These are phyloP conservation scores for Dothistroma septosporum DNA, from an alignment of 2,329 filamentous ascomycete species.

Conservation along the genomic window DNA sequence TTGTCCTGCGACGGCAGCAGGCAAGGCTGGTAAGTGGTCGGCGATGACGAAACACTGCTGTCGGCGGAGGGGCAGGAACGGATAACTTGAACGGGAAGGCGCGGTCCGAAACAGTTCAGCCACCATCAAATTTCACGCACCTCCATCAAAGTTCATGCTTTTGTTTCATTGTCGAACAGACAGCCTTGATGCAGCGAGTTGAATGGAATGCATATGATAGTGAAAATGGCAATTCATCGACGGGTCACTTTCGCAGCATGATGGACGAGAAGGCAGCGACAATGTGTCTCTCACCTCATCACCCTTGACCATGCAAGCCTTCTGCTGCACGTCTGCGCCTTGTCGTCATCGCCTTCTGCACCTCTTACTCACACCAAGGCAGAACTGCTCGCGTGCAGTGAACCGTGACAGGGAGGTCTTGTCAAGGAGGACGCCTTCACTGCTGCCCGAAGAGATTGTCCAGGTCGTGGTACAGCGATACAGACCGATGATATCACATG, in stretches of 20 bases:
- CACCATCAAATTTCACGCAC: neutral
- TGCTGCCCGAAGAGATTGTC: neutral
- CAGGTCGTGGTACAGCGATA: neutral
- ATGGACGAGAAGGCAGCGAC: neutral
- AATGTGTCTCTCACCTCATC: neutral
- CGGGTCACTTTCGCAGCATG: neutral
- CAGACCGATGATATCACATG: neutral
- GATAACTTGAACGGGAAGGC: neutral
- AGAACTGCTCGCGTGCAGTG: neutral
- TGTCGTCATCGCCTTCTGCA: neutral
- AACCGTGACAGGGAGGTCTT: neutral
- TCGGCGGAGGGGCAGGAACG: neutral
- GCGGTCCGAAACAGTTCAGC: neutral
- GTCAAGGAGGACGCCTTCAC: neutral
- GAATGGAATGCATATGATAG: neutral
- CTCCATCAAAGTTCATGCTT: neutral
- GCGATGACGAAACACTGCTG: neutral
- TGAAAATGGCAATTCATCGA: neutral
- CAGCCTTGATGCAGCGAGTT: neutral
- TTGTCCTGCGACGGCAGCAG: neutral
- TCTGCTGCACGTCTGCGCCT: neutral
- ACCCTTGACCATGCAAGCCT: neutral
- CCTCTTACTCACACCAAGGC: neutral
- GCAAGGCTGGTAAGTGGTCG: too few species aligned
- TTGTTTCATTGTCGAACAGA: neutral